These are phyloP conservation scores for Kwoniella mangroviensis DNA, from an alignment of 768 basidiomycete genomes.

Conservation along the genomic window DNA sequence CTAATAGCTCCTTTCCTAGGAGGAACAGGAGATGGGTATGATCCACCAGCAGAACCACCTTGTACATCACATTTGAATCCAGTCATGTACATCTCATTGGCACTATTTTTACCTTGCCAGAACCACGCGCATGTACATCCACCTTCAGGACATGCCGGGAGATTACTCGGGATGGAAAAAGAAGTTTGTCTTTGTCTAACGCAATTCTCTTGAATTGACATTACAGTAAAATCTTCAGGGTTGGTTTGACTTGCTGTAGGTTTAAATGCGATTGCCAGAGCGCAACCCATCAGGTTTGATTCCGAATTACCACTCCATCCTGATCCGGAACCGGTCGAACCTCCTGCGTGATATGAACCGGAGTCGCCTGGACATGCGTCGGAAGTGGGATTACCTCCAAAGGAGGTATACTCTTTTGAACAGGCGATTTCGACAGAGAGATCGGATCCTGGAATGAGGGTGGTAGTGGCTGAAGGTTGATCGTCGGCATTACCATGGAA, in stretches of 20 bases:
- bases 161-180: slow-evolving; percentile 47
- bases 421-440: slow-evolving; percentile 42
- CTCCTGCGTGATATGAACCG: slow-evolving; percentile 45
- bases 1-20: neutral
- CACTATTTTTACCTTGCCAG: slow-evolving; percentile 36
- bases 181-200: slow-evolving; percentile 35
- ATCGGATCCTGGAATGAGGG: slow-evolving; percentile 32
- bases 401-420: slow-evolving; percentile 35
- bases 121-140: slow-evolving; percentile 51
- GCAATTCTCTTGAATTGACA: slow-evolving; percentile 48
- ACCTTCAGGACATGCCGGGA: slow-evolving; percentile 50
- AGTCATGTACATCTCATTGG: slow-evolving; percentile 40
- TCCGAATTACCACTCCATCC: slow-evolving; percentile 33
- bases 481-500: slow-evolving; percentile 33
- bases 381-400: slow-evolving; percentile 24
- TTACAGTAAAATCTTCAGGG: slow-evolving; percentile 49
- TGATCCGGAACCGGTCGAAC: slow-evolving; percentile 9
- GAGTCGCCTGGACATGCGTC: slow-evolving; percentile 42
- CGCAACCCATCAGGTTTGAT: slow-evolving; percentile 41
- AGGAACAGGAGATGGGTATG: slow-evolving; percentile 6
- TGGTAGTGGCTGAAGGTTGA: slow-evolving; percentile 19
- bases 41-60: slow-evolving; percentile 11
- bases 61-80: slow-evolving; percentile 36
- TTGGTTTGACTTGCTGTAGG: slow-evolving; percentile 27
- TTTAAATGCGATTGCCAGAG: slow-evolving; percentile 45